These are phyloP conservation scores for Melampsora americana DNA, from an alignment of 1,284 basidiomycete species.

Conservation along the genomic window DNA sequence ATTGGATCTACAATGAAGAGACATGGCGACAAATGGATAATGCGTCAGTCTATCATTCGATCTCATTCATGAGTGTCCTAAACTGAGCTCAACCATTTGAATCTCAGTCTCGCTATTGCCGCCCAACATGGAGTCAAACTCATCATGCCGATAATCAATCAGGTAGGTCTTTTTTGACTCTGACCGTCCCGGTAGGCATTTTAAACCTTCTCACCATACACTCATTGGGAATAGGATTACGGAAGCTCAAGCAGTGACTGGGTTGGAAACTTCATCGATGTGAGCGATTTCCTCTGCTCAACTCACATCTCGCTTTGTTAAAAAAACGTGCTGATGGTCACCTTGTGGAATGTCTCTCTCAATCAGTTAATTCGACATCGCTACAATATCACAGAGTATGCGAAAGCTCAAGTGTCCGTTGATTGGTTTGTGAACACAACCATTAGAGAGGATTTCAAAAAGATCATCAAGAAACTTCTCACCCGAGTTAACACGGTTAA, in stretches of 20 bases:
- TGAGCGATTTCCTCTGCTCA: neutral
- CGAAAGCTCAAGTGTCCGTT: neutral
- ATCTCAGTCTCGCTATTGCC: conserved; percentile 26
- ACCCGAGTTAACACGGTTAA: conserved; percentile 30
- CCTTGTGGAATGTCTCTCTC: neutral
- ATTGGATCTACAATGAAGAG: conserved; percentile 42
- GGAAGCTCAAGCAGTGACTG: conserved; percentile 17
- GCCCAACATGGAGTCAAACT: conserved; percentile 34
- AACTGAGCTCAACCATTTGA: too few relatives aligned
- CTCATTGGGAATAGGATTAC: conserved; percentile 10
- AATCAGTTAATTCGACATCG: conserved; percentile 35
- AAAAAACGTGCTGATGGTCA: neutral
- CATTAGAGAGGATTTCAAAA: conserved; percentile 26
- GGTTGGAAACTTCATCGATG: conserved; percentile 35
- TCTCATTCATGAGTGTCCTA: too few relatives aligned
- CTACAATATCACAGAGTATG: conserved; percentile 31
- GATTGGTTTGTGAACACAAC: conserved; percentile 31
- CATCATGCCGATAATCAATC: conserved; percentile 41
- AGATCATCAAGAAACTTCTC: conserved; percentile 21
- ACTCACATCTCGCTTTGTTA: neutral
- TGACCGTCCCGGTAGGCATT: neutral
- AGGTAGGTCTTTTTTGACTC: conserved; percentile 12
- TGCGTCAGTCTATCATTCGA: neutral
- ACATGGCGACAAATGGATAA: conserved; percentile 36
- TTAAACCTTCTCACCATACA: too few relatives aligned